Evolutionary conservation across 2,329 filamentous ascomycete genomes (phyloP).

Genomic region (Alternaria hordeiaustralica): DNA sequence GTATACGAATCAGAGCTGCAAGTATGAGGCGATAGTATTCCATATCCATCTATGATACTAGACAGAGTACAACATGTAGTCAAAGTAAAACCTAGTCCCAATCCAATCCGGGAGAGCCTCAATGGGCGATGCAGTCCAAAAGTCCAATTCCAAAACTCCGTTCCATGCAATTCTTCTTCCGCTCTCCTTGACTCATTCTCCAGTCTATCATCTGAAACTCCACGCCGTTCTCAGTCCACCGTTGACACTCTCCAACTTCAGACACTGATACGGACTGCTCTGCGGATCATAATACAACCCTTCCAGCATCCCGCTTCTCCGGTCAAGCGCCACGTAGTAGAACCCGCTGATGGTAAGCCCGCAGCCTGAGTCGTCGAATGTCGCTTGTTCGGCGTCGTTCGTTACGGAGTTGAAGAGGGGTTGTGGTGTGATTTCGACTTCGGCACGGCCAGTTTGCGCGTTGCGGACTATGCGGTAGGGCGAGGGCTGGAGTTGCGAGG

Average conservation of each 20-base stretch:
- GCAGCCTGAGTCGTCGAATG: slow-evolving; percentile 44
- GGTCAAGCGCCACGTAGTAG: slow-evolving; percentile 59
- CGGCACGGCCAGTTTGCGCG: slow-evolving; percentile 14
- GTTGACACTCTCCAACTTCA: slow-evolving; percentile 52
- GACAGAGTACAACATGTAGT: neutral
- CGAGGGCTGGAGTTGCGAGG: slow-evolving; percentile 12
- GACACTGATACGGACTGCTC: slow-evolving; percentile 60
- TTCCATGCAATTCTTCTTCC: neutral
- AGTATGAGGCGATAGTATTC: neutral
- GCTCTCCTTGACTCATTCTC: neutral
- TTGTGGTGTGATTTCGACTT: slow-evolving; percentile 19
- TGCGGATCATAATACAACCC: slow-evolving; percentile 63
- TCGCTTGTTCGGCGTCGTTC: slow-evolving; percentile 28
- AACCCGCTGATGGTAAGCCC: slow-evolving; percentile 62
- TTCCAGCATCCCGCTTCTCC: slow-evolving; percentile 56
- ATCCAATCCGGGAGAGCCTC: slow-evolving; percentile 9
- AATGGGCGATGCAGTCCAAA: slow-evolving; percentile 10
- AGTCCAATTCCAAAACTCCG: neutral
- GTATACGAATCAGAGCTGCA: neutral
- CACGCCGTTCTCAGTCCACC: slow-evolving; percentile 48
- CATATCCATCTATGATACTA: neutral
- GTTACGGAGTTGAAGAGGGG: slow-evolving; percentile 1
- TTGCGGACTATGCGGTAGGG: slow-evolving; percentile 27
- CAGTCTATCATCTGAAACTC: slow-evolving; percentile 44
- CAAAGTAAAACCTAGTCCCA: neutral